These are phyloP conservation scores for Abrus precatorius DNA, from an alignment of 306 rosid genomes.

Conservation along the genomic window DNA sequence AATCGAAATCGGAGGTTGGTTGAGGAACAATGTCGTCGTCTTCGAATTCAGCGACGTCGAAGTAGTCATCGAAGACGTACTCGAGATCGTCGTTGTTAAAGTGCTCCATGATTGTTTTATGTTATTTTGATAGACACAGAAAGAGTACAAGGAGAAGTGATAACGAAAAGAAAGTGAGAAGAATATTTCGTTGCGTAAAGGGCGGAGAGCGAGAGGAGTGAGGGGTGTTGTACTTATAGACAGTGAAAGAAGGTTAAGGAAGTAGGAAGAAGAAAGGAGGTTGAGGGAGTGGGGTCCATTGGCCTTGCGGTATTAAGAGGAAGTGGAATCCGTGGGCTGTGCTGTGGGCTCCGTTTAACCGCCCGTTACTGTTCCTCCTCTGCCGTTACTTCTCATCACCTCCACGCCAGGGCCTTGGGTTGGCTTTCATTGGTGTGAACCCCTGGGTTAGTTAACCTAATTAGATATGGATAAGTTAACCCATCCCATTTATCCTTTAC, in stretches of 20 bases:
- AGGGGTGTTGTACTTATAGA: constrained; percentile 47
- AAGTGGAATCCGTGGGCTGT: constrained; percentile 19
- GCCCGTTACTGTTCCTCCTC: constrained; percentile 21
- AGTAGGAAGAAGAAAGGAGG: background rate
- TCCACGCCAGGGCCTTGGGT: background rate
- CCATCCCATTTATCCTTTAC: no score
- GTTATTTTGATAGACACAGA: no score
- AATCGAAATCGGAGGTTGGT: constrained; percentile 5
- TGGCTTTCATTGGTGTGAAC: no score
- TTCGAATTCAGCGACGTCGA: constrained; percentile 62
- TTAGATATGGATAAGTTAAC: no score
- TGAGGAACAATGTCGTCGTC: constrained; percentile 44
- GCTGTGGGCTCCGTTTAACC: constrained; percentile 51
- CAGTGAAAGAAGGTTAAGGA: background rate
- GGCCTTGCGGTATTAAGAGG: background rate
- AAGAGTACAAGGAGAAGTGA: no score
- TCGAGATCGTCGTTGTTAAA: constrained; percentile 80
- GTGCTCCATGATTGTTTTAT: constrained; percentile 59
- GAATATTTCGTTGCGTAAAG: no score
- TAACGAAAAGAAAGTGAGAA: background rate
- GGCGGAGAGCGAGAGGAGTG: background rate
- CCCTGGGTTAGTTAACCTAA: no score
- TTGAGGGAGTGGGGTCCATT: constrained; percentile 39
- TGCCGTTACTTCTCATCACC: constrained; percentile 35
- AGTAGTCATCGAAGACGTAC: constrained; percentile 57